These are phyloP conservation scores for Arachnomyces sp. DNA, from an alignment of 2,329 filamentous ascomycete species.

Conservation along the genomic window DNA sequence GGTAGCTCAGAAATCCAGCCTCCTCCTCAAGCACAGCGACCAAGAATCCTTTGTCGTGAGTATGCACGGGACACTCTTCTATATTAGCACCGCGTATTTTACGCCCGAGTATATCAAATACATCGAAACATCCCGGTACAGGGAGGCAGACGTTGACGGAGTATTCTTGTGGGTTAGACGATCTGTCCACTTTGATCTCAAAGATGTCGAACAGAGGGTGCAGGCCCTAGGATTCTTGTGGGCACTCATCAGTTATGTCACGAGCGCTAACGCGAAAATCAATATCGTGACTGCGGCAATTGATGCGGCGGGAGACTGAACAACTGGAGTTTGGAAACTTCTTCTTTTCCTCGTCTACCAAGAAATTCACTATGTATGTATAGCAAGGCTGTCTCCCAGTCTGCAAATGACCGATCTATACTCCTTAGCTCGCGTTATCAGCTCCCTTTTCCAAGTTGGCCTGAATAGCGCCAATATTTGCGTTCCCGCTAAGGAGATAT, in stretches of 20 bases:
- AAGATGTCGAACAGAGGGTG: not conserved
- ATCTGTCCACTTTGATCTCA: conserved; percentile 1
- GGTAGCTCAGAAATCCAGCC: conserved; percentile 1
- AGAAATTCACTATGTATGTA: no score
- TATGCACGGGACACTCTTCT: not conserved
- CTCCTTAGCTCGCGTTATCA: no score
- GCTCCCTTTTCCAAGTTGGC: conserved; percentile 3
- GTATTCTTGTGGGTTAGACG: not conserved
- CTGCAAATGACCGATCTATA: no score
- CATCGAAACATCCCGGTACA: not conserved
- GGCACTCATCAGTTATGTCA: not conserved
- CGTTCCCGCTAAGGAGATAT: conserved; percentile 9
- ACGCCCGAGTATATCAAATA: not conserved
- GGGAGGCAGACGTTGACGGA: not conserved
- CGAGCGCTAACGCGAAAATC: not conserved
- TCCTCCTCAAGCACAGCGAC: not conserved
- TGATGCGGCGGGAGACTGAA: no score
- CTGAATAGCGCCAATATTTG: conserved; percentile 10
- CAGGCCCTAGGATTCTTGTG: not conserved
- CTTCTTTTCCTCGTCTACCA: no score
- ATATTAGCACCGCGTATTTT: not conserved
- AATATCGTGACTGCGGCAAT: not conserved
- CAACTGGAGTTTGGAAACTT: no score
- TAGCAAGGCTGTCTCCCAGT: no score
- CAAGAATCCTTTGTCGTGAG: not conserved